phyloP scores from a whole-genome alignment of 2,329 filamentous ascomycete species.

The Coniochaeta sp. region DNA sequence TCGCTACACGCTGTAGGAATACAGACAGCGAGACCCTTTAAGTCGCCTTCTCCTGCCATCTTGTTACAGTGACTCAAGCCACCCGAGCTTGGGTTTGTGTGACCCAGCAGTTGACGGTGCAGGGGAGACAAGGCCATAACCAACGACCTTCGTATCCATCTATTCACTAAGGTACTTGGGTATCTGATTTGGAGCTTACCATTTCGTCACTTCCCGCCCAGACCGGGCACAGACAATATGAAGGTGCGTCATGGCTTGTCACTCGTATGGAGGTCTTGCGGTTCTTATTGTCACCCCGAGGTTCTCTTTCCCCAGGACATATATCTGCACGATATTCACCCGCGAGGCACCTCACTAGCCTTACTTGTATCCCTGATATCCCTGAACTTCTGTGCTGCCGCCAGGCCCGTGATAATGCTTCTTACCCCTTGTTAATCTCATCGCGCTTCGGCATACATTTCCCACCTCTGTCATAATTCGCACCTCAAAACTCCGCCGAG shows the following conservation, averaged over 20 bases:
- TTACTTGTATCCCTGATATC: neutral
- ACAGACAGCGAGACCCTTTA: neutral
- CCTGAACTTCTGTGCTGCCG: neutral
- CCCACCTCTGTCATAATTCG: neutral
- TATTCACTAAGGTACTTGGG: neutral
- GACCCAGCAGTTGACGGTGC: neutral
- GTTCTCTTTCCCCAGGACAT: neutral
- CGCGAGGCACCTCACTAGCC: neutral
- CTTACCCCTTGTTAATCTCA: neutral
- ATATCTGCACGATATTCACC: neutral
- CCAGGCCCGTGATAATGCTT: neutral
- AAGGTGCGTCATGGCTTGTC: conserved; percentile 1
- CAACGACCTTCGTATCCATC: too few relatives aligned
- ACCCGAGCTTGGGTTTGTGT: neutral
- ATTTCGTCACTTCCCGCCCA: neutral
- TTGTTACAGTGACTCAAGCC: neutral
- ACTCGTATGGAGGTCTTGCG: neutral
- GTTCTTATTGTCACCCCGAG: neutral
- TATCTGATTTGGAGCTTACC: neutral
- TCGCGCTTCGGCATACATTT: neutral
- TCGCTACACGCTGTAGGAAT: neutral
- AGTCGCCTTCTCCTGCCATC: neutral
- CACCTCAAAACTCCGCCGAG: neutral
- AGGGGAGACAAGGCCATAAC: neutral
- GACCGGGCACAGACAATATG: neutral